A percentile compares a stretch with the other conserved stretches of the same genome.
Conservation (phyloP, 164 flowering plant species). For the Tetracentron sinense region DNA sequence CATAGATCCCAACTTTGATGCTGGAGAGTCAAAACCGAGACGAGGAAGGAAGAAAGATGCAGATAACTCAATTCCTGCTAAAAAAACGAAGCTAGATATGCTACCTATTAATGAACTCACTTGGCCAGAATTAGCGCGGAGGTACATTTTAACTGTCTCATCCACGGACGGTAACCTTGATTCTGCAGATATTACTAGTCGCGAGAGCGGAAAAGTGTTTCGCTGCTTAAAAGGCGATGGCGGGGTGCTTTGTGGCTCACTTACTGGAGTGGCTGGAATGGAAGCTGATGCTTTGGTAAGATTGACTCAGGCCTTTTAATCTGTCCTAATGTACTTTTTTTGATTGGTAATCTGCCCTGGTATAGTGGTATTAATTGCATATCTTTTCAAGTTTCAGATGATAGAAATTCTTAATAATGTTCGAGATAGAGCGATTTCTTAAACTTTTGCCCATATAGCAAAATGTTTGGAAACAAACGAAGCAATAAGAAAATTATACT, state of each 20-base stretch:
- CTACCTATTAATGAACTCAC: slow-evolving; percentile 86
- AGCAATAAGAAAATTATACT: no score
- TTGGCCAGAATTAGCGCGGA: slow-evolving; percentile 92
- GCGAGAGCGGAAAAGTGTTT: slow-evolving; percentile 77
- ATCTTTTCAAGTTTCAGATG: no score
- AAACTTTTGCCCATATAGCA: no score
- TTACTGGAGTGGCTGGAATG: slow-evolving; percentile 82
- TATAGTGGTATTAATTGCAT: no score
- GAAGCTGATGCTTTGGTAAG: slow-evolving; percentile 98
- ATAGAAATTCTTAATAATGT: no score
- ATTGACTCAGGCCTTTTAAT: slow-evolving; percentile 7
- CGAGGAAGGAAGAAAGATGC: slow-evolving; percentile 78
- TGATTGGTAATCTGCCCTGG: no score
- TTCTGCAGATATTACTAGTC: slow-evolving; percentile 57
- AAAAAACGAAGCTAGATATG: slow-evolving; percentile 51
- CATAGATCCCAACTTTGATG: slow-evolving; percentile 77
- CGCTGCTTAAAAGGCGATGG: slow-evolving; percentile 97
- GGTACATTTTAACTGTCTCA: slow-evolving; percentile 67
- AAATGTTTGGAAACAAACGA: no score
- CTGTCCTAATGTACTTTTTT: background rate
- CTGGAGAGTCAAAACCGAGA: slow-evolving; percentile 67
- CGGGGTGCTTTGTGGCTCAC: slow-evolving; percentile 90
- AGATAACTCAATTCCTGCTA: slow-evolving; percentile 43
- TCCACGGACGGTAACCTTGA: slow-evolving; percentile 85
- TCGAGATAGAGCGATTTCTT: no score